Conservation (phyloP, 2,329 filamentous ascomycete species). For the Lachnellula suecica region DNA sequence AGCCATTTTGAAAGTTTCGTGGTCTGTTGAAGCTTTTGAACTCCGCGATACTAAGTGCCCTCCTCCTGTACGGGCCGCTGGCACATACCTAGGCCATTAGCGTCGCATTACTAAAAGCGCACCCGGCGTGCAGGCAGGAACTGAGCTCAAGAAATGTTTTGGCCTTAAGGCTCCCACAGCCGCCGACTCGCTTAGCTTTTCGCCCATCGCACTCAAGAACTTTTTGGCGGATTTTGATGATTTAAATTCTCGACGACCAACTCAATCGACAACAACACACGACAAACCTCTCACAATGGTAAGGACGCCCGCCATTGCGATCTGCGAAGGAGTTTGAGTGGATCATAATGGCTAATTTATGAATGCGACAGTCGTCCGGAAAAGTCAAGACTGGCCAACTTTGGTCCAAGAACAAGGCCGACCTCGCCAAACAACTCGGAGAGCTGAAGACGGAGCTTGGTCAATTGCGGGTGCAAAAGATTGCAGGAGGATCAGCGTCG, state of each 20-base stretch:
- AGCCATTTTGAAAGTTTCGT: constrained; percentile 21
- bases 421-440: constrained; percentile 90
- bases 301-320: constrained; percentile 3
- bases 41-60: neutral
- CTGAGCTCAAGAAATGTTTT: too few relatives aligned
- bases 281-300: constrained; percentile 24
- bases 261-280: constrained; percentile 15
- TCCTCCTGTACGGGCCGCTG: too few relatives aligned
- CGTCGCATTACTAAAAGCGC: too few relatives aligned
- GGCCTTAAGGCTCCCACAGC: too few relatives aligned
- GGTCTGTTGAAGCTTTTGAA: neutral
- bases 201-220: too few relatives aligned
- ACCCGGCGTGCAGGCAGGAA: too few relatives aligned
- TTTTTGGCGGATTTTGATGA: too few relatives aligned
- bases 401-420: constrained; percentile 99
- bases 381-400: constrained; percentile 95
- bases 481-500: constrained; percentile 83
- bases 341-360: constrained; percentile 27
- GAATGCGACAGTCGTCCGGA: constrained; percentile 52
- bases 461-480: constrained; percentile 97
- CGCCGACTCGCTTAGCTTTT: too few relatives aligned
- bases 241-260: constrained; percentile 7
- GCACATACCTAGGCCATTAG: too few relatives aligned
- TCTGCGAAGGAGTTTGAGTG: constrained; percentile 19
- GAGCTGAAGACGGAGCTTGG: constrained; percentile 96